A percentile compares a stretch with the other conserved stretches of the same genome.
phyloP scores from a whole-genome alignment of 2,329 filamentous ascomycete genomes.

The Fusarium tanahbumbuense region DNA sequence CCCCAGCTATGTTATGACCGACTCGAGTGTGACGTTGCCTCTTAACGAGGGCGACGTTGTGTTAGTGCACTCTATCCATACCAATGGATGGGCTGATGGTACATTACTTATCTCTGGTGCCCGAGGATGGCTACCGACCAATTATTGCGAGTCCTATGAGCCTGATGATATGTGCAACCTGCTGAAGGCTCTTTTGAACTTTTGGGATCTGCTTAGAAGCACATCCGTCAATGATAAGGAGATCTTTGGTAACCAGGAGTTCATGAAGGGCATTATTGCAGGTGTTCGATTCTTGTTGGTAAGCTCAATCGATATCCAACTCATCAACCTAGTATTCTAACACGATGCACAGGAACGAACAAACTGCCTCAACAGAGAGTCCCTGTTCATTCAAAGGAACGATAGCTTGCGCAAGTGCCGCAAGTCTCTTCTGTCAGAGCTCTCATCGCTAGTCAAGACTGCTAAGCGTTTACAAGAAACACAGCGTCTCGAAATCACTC shows the following conservation, averaged over 20 bases:
- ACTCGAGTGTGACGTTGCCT: slow-evolving; percentile 87
- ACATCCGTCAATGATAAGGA: slow-evolving; percentile 79
- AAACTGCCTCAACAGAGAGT: slow-evolving; percentile 86
- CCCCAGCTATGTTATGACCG: slow-evolving; percentile 79
- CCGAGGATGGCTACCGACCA: slow-evolving; percentile 95
- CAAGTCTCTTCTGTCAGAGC: slow-evolving; percentile 88
- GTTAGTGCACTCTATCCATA: slow-evolving; percentile 94
- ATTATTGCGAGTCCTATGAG: slow-evolving; percentile 97
- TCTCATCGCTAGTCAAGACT: slow-evolving; percentile 89
- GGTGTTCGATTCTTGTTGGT: slow-evolving; percentile 91
- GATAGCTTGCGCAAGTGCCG: slow-evolving; percentile 82
- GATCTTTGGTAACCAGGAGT: slow-evolving; percentile 90
- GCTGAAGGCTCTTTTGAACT: slow-evolving; percentile 86
- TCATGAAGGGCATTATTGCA: slow-evolving; percentile 92
- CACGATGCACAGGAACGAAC: slow-evolving; percentile 76
- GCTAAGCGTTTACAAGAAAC: slow-evolving; percentile 86
- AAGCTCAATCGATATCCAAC: slow-evolving; percentile 55
- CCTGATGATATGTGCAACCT: slow-evolving; percentile 87
- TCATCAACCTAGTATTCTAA: slow-evolving; percentile 8
- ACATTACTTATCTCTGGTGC: slow-evolving; percentile 87
- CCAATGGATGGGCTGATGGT: slow-evolving; percentile 98
- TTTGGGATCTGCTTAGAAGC: slow-evolving; percentile 90
- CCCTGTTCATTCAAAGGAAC: slow-evolving; percentile 77
- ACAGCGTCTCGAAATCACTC: slow-evolving; percentile 62
- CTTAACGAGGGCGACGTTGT: slow-evolving; percentile 93